phyloP scores from a whole-genome alignment of 2,329 filamentous ascomycete genomes.

The Phialocephala subalpina region DNA sequence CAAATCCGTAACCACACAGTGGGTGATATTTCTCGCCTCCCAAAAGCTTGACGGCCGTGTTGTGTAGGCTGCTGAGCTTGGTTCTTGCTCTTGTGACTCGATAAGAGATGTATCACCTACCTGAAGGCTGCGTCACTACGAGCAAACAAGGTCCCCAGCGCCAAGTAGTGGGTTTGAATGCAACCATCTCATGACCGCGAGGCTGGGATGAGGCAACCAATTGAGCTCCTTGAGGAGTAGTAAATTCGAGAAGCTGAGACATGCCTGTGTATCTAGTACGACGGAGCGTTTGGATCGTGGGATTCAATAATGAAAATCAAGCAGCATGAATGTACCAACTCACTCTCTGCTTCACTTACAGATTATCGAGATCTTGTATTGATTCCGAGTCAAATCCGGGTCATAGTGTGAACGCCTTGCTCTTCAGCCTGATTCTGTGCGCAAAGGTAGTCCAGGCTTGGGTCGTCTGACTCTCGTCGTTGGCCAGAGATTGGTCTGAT shows the following conservation, averaged over 20 bases:
- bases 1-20: not conserved
- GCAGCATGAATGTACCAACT: not conserved
- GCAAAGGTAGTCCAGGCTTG: not conserved
- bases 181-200: constrained; percentile 5
- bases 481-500: not conserved
- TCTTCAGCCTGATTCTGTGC: constrained; percentile 3
- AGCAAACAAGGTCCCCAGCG: not conserved
- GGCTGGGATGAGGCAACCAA: constrained; percentile 4
- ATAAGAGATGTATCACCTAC: not conserved
- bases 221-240: not conserved
- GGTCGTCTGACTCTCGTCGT: not conserved
- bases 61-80: not conserved
- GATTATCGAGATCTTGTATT: not conserved
- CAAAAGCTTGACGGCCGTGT: not conserved
- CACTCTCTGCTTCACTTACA: not conserved
- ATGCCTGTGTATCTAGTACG: not conserved
- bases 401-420: not conserved
- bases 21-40: not conserved
- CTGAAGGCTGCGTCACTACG: not conserved
- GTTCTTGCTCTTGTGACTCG: not conserved
- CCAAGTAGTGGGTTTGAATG: not conserved
- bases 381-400: not conserved
- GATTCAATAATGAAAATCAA: not conserved
- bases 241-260: not conserved
- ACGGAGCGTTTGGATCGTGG: not conserved